phyloP scores from a whole-genome alignment of 371 early-diverging fungal species.

The Circinella umbellata region DNA sequence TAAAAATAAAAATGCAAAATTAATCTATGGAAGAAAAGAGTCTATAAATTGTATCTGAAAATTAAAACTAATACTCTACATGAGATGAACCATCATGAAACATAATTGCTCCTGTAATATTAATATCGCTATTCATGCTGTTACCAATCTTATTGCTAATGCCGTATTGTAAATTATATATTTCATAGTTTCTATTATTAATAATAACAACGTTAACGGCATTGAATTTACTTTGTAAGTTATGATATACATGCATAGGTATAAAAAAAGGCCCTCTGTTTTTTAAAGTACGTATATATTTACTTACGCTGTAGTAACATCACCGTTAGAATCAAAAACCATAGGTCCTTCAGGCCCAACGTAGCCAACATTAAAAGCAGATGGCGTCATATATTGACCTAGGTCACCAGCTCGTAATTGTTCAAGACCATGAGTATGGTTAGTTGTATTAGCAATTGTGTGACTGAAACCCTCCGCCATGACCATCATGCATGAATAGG shows the following conservation, averaged over 20 bases:
- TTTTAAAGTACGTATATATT: too few species aligned
- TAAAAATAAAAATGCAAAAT: conserved; percentile 6
- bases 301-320: conserved; percentile 53
- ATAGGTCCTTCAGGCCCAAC: conserved; percentile 66
- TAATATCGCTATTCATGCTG: conserved; percentile 51
- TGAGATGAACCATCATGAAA: conserved; percentile 57
- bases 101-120: conserved; percentile 47
- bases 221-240: too few species aligned
- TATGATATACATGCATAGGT: too few species aligned
- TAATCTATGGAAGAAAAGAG: neutral
- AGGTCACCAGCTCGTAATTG: conserved; percentile 46
- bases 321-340: conserved; percentile 59
- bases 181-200: conserved; percentile 51
- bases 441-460: conserved; percentile 40
- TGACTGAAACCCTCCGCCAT: conserved; percentile 56
- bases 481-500: conserved; percentile 65
- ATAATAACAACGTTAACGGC: too few species aligned
- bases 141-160: conserved; percentile 43
- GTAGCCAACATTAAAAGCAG: conserved; percentile 59
- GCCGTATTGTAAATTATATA: conserved; percentile 58
- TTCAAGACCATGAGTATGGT: conserved; percentile 41
- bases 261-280: too few species aligned
- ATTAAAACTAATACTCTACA: conserved; percentile 19
- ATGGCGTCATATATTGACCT: conserved; percentile 45
- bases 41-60: too few species aligned